Base-by-base conservation (phyloP, 1,284 basidiomycete species). In the Cerrena zonata region DNA sequence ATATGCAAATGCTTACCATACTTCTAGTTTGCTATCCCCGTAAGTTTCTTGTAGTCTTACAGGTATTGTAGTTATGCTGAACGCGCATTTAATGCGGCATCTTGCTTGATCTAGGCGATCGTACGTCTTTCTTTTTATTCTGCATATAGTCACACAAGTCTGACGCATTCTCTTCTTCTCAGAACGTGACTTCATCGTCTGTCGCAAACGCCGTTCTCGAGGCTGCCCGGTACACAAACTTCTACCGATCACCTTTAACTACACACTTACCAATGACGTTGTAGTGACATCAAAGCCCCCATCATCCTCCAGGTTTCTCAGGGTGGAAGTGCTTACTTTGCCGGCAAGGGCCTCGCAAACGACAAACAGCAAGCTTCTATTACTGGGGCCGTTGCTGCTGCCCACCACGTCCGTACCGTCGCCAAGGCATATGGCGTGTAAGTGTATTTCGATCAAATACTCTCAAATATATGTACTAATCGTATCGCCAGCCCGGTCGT, bases 221-320 rank as follows among this genome's bases (percentile, higher is more conserved):
- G 73, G 91, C 89, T 58, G 91, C 91, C 51, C 84, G 90, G 85
- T 87, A 59, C 50, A 66, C 53, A n/a, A n/a, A n/a, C n/a, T n/a
- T n/a, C n/a, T 23, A 15, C 7, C 21, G 5, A 10, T 40, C 10
- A 40, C 49, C 36, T 24, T 21, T 21, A 46, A n/a, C n/a, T n/a
- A n/a, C 23, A 48, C 12, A 22, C 39, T 26, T 39, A 2, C 21
- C 36, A 38, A 26, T 48, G 25, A 44, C 22, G 25, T 18, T 30
- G 45, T 54, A 81, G 80, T 54, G 89, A 91, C 71, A 84, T 91
- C 79, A 98, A 99, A 72, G 82, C 94, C 26, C 96, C 95, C 57
- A 94, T 99, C 75, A 98, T 99, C 74, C 78, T 98, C 65, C 96
- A 99, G 71, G 85, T 95, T 61, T 99, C 96, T 52, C 94, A 99